These are phyloP conservation scores for Hypoxylon sp. DNA, from an alignment of 2,329 filamentous ascomycete species.

Conservation along the genomic window DNA sequence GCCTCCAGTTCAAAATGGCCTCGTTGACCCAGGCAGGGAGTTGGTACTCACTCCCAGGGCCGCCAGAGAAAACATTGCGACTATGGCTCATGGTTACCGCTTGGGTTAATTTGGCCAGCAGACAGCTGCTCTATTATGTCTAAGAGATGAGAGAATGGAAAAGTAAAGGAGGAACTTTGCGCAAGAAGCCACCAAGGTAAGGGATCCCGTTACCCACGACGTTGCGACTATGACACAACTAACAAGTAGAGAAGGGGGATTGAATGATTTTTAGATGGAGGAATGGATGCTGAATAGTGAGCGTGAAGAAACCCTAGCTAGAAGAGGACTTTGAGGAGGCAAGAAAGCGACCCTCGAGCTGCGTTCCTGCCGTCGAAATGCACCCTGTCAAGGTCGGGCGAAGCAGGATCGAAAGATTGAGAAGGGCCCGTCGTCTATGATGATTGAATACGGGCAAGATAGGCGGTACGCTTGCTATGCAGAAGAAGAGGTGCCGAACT, in stretches of 20 bases:
- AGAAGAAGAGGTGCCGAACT: background rate
- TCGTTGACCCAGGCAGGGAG: background rate
- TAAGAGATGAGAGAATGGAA: background rate
- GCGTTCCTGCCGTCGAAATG: background rate
- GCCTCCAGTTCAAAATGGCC: background rate
- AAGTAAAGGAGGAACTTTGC: background rate
- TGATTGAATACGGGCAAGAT: background rate
- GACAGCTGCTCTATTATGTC: background rate
- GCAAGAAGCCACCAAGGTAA: background rate
- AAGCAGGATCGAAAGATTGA: background rate
- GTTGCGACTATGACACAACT: background rate
- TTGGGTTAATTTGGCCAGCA: background rate
- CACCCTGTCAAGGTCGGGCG: background rate
- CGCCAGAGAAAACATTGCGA: background rate
- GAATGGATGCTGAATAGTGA: background rate
- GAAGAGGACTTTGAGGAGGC: background rate
- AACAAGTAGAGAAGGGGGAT: background rate
- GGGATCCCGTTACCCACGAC: background rate
- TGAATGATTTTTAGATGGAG: background rate
- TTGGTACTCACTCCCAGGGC: background rate
- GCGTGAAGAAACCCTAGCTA: background rate
- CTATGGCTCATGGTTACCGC: background rate
- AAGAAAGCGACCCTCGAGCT: background rate
- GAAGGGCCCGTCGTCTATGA: background rate
- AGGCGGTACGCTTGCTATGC: background rate